Conservation (phyloP, 495 filamentous ascomycete species). For the Acidiella bohemica region DNA sequence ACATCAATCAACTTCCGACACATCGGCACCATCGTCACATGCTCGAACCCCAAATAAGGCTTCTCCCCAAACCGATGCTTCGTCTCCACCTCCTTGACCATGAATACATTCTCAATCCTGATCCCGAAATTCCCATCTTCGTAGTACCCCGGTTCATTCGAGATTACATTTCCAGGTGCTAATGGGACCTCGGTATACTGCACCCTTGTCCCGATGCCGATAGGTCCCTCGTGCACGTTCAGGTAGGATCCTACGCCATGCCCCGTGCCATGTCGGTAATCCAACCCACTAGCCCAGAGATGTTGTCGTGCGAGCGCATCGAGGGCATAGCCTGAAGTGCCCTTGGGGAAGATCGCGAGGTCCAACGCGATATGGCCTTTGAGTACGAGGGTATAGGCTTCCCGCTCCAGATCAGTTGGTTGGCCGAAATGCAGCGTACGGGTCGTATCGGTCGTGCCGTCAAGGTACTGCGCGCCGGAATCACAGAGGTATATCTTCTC, state of each 20-base stretch:
- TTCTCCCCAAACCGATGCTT: conserved; percentile 82
- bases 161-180: conserved; percentile 82
- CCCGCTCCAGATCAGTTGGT: conserved; percentile 73
- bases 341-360: conserved; percentile 80
- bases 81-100: conserved; percentile 77
- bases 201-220: conserved; percentile 83
- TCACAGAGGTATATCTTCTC: conserved; percentile 88
- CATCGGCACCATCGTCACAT: conserved; percentile 92
- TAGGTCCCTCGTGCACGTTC: conserved; percentile 96
- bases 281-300: conserved; percentile 82
- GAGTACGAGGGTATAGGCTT: conserved; percentile 87
- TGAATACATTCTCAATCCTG: conserved; percentile 87
- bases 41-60: conserved; percentile 88
- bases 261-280: conserved; percentile 93
- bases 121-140: conserved; percentile 97
- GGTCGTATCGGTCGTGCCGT: conserved; percentile 95
- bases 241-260: conserved; percentile 89
- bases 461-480: conserved; percentile 86
- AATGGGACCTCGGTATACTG: conserved; percentile 88
- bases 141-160: conserved; percentile 94
- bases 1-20: conserved; percentile 80
- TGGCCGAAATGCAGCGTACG: conserved; percentile 84
- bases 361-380: conserved; percentile 94
- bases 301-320: conserved; percentile 82
- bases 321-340: conserved; percentile 82